Evolutionary conservation across 305 asterid species (phyloP).

Genomic region (Coffea humblotiana): DNA sequence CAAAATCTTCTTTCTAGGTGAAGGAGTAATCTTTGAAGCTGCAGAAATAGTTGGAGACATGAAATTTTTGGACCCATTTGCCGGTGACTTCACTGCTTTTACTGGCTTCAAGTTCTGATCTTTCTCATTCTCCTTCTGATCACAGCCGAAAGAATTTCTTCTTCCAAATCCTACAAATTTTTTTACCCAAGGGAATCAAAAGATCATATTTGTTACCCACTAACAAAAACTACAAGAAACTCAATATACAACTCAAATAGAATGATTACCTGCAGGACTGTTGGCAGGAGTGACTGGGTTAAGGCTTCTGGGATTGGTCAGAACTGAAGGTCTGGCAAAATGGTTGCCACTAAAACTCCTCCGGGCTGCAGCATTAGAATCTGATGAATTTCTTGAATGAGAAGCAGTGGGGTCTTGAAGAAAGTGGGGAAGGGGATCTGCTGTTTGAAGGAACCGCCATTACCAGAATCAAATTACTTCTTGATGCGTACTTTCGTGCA

Average conservation of each 20-base stretch:
- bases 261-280: constrained; percentile 65
- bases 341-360: constrained; percentile 60
- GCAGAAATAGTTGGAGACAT: constrained; percentile 98
- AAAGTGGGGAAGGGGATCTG: constrained; percentile 68
- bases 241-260: background rate
- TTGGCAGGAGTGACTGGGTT: constrained; percentile 72
- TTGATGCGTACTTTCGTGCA: background rate
- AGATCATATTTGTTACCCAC: background rate
- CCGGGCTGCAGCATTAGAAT: constrained; percentile 40
- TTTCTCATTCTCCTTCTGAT: constrained; percentile 75
- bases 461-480: background rate
- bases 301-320: constrained; percentile 47
- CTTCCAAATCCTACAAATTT: constrained; percentile 42
- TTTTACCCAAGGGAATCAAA: background rate
- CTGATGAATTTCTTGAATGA: constrained; percentile 43
- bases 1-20: constrained; percentile 76
- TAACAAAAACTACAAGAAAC: background rate
- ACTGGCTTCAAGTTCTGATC: constrained; percentile 30
- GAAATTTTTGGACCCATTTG: constrained; percentile 66
- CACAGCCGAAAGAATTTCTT: constrained; percentile 36
- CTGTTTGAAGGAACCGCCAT: constrained; percentile 67
- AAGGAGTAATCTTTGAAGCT: constrained; percentile 81
- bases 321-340: constrained; percentile 45
- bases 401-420: constrained; percentile 42
- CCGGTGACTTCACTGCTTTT: constrained; percentile 44